phyloP scores from a whole-genome alignment of 73 alveolate genomes.

The Paramecium sexaurelia region DNA sequence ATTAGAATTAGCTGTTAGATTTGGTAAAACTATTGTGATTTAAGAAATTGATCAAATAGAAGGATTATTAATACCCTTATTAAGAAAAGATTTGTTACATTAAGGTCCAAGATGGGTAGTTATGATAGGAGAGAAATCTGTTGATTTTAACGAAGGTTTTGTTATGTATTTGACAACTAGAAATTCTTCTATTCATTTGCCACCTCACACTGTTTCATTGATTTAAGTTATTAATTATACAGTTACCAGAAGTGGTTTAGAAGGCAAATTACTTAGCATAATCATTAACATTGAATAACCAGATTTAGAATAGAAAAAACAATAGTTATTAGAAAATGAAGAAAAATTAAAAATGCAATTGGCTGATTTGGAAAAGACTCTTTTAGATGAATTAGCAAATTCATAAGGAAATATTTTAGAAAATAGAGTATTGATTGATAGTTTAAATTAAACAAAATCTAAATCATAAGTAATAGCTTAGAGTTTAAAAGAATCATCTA shows the following conservation, averaged over 20 bases:
- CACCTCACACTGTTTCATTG: conserved; percentile 96
- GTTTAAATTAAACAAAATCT: conserved; percentile 96
- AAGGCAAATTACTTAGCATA: conserved; percentile 98
- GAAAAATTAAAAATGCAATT: conserved; percentile 97
- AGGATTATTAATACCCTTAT: conserved; percentile 96
- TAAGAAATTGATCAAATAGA: conserved; percentile 99
- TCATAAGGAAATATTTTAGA: conserved; percentile 93
- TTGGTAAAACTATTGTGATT: conserved; percentile 95
- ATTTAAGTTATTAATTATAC: conserved; percentile 98
- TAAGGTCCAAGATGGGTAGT: conserved; percentile 99
- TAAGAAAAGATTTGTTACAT: conserved; percentile 96
- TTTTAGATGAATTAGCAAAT: conserved; percentile 97
- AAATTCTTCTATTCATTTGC: conserved; percentile 92
- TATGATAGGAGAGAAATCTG: conserved; percentile 97
- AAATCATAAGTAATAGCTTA: conserved; percentile 60
- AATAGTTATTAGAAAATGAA: conserved; percentile 97
- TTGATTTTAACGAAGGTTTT: conserved; percentile 97
- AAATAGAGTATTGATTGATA: conserved; percentile 97
- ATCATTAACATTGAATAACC: conserved; percentile 99
- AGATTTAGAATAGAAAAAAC: conserved; percentile 98
- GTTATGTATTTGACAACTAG: conserved; percentile 97
- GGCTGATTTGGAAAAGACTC: conserved; percentile 94
- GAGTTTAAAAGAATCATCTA: conserved; percentile 65
- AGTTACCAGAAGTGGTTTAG: conserved; percentile 99
- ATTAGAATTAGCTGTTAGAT: conserved; percentile 98